Percentiles rank a stretch among this genome's conserved stretches.
Evolutionary conservation across 176 grass and related monocot genomes (phyloP).

Genomic region (Dendrocalamus sinicus): DNA sequence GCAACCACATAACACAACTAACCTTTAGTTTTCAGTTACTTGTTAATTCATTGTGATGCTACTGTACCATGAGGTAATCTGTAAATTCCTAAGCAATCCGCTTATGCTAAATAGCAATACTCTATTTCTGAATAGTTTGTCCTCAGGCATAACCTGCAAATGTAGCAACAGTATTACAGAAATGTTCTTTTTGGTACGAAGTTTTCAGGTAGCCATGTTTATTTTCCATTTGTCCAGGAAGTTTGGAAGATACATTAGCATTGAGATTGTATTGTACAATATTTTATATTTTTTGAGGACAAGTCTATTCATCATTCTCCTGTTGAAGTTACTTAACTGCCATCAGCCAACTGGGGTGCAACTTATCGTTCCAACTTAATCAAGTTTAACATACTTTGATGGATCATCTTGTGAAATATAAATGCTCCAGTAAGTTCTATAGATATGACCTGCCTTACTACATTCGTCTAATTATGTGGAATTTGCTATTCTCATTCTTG

Average conservation of each 20-base stretch:
- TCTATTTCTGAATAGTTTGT: not conserved
- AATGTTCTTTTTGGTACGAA: constrained; percentile 6
- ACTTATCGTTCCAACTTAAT: constrained; percentile 48
- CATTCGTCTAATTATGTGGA: not conserved
- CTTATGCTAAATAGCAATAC: not conserved
- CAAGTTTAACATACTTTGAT: constrained; percentile 54
- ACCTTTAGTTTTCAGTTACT: constrained; percentile 12
- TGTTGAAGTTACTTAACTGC: constrained; percentile 45
- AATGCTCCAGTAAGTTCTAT: constrained; percentile 48
- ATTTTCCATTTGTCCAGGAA: constrained; percentile 43
- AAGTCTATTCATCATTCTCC: constrained; percentile 38
- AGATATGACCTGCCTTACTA: constrained; percentile 10
- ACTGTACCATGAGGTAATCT: constrained; percentile 4
- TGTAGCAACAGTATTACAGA: constrained; percentile 18
- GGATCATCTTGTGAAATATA: constrained; percentile 47
- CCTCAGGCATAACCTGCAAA: not conserved
- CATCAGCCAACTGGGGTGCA: constrained; percentile 39
- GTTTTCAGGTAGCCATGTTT: constrained; percentile 37
- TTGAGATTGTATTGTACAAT: constrained; percentile 40
- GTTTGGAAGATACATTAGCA: constrained; percentile 40
- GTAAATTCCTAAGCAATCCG: constrained; percentile 1
- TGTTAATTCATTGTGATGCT: constrained; percentile 17
- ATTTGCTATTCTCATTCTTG: constrained; percentile 21
- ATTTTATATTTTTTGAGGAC: constrained; percentile 27
- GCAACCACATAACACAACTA: constrained; percentile 3